A percentile compares a stretch with the other conserved stretches of the same genome.
These are phyloP conservation scores for Alternaria sp. DNA, from an alignment of 2,329 filamentous ascomycete species.

Conservation along the genomic window DNA sequence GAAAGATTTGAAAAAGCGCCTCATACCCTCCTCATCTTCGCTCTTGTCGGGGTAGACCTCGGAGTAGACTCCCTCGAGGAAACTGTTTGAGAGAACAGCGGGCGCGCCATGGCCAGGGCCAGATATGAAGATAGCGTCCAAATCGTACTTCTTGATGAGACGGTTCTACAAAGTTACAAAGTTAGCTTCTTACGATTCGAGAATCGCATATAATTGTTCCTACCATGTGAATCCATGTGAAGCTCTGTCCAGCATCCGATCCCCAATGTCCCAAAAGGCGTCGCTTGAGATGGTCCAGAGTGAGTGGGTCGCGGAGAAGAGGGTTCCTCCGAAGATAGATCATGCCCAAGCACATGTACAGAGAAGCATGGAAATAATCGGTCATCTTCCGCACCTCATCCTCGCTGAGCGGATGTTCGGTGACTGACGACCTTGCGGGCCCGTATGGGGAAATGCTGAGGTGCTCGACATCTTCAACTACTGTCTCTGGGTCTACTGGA, in stretches of 20 bases:
- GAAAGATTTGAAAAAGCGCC: constrained; percentile 83
- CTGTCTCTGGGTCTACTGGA: constrained; percentile 36
- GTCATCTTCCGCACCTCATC: constrained; percentile 75
- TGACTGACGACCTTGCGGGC: constrained; percentile 70
- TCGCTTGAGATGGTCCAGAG: constrained; percentile 75
- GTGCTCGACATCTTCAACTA: constrained; percentile 39
- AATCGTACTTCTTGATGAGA: constrained; percentile 80
- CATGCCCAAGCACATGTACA: constrained; percentile 82
- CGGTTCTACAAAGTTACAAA: constrained; percentile 61
- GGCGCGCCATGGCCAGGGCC: constrained; percentile 82
- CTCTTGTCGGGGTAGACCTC: constrained; percentile 80
- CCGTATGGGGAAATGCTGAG: constrained; percentile 68
- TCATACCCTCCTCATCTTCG: constrained; percentile 73
- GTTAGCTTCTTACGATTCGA: not conserved
- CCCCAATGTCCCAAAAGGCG: constrained; percentile 82
- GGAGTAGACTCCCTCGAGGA: constrained; percentile 79
- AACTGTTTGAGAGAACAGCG: constrained; percentile 77
- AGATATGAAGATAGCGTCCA: constrained; percentile 77
- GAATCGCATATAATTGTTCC: not conserved
- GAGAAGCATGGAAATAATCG: constrained; percentile 76
- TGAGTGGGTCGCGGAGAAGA: constrained; percentile 73
- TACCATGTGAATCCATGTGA: constrained; percentile 79
- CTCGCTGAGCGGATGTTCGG: constrained; percentile 66
- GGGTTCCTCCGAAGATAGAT: constrained; percentile 80
- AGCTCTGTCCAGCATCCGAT: constrained; percentile 80